Conservation (phyloP, 2,329 filamentous ascomycete genomes). For the Trichoderma sp. region DNA sequence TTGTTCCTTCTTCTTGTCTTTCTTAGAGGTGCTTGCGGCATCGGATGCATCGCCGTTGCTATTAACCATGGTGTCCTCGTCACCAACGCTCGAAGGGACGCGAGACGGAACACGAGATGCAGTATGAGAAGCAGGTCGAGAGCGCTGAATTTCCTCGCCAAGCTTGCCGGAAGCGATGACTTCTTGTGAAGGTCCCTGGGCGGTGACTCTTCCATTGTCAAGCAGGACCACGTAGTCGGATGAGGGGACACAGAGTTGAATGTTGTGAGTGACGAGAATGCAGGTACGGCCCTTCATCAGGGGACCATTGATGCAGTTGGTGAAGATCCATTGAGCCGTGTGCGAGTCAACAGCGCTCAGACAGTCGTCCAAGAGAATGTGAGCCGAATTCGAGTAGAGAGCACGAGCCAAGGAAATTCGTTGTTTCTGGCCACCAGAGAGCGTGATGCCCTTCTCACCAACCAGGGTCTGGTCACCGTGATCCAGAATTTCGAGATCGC, state of each 20-base stretch:
- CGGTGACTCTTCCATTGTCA: constrained; percentile 78
- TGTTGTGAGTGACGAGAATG: constrained; percentile 93
- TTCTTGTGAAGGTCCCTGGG: constrained; percentile 75
- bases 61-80: constrained; percentile 60
- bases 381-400: constrained; percentile 91
- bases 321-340: constrained; percentile 97
- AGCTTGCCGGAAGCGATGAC: constrained; percentile 86
- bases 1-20: constrained; percentile 44
- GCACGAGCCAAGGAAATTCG: constrained; percentile 95
- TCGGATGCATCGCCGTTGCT: constrained; percentile 50
- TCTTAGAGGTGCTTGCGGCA: constrained; percentile 50
- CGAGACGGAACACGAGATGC: constrained; percentile 76
- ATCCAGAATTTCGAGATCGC: constrained; percentile 89
- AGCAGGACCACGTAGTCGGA: constrained; percentile 81
- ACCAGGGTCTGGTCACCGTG: constrained; percentile 91
- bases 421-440: constrained; percentile 97
- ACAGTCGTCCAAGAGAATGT: constrained; percentile 91
- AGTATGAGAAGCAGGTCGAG: constrained; percentile 67
- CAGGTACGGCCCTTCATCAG: constrained; percentile 89
- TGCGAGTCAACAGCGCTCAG: constrained; percentile 96
- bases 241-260: constrained; percentile 79
- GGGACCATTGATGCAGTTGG: constrained; percentile 84
- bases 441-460: constrained; percentile 93
- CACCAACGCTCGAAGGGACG: constrained; percentile 72
- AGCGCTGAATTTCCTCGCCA: constrained; percentile 79